These are phyloP conservation scores for Coemansia sp. DNA, from an alignment of 192 early-diverging fungal species.

Conservation along the genomic window DNA sequence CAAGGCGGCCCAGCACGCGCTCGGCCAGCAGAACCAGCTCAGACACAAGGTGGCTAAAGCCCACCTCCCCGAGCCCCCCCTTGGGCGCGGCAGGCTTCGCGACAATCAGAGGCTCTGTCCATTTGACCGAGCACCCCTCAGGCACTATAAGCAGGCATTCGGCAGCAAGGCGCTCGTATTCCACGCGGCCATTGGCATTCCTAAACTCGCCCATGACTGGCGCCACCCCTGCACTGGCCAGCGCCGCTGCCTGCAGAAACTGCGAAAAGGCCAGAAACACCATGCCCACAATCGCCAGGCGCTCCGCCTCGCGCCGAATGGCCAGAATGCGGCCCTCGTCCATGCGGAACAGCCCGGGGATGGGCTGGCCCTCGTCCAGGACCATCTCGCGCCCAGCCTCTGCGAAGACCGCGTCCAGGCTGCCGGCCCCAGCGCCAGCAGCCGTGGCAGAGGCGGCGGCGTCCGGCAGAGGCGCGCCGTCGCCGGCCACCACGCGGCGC, in stretches of 20 bases:
- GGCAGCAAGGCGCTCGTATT: conserved; percentile 31
- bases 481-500: conserved; percentile 17
- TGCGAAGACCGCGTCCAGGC: conserved; percentile 32
- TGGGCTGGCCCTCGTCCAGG: conserved; percentile 35
- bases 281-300: conserved; percentile 35
- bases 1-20: conserved; percentile 22
- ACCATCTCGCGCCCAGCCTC: conserved; percentile 37
- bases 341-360: conserved; percentile 46
- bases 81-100: not conserved
- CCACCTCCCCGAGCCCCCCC: conserved; percentile 14
- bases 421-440: too few species aligned
- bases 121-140: conserved; percentile 41
- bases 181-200: conserved; percentile 30
- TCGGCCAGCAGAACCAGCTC: conserved; percentile 33
- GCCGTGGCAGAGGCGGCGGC: conserved; percentile 2
- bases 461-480: not conserved
- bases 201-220: conserved; percentile 12
- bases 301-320: conserved; percentile 42
- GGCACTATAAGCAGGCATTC: conserved; percentile 45
- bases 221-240: not conserved
- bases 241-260: conserved; percentile 33
- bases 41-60: conserved; percentile 30
- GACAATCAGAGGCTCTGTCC: conserved; percentile 34
- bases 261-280: conserved; percentile 44
- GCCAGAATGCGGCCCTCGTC: conserved; percentile 42